Evolutionary conservation across 305 asterid genomes (phyloP), one percentile per base, ranked within the genome.

Genomic region (Fraxinus floribunda): DNA sequence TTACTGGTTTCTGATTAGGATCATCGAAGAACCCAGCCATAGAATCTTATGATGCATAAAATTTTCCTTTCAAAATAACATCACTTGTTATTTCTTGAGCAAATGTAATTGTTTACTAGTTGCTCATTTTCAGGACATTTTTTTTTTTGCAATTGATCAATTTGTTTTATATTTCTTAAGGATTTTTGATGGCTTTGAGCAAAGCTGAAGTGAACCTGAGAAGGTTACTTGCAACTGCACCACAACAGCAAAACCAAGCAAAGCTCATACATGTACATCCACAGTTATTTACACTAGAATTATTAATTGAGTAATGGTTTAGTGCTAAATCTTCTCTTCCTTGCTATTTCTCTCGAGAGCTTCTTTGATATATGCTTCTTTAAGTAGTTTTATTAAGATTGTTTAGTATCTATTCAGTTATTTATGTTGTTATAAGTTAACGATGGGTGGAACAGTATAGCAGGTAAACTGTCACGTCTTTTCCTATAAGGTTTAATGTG

Each of bases 191-290:
- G 99, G 95, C 94, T 39, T 85, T 92, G 88, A 90, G 95, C 89
- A 93, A 91, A 89, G 88, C 91, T 5, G 98, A 92, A 87, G 95
- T 92, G 82, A 96, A 93, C 84, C 85, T 96, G 87, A 88, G 93
- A 85, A 94, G 99, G 82, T 87, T 96, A 84, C 91, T 94, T 78
- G 93, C 91, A 77, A 85, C 96, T 78, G 94, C 97, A 78, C 96
- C 97, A 7, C 97, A 90, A 24, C 99, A 93, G 88, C 94, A 91
- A 78, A 93, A 91, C 88, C 93, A 89, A 83, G 88, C 94, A 44
- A 94, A 94, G 89, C 99, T 96, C 74, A 74, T 93, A 39, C 98
- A 94, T 85, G 99, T 96, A 91, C 78, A 95, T 82, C 77, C 82
- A 7, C 20, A 83, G 36, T 71, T 85, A 81, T 57, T 88, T 76